Percentiles rank a stretch among this genome's conserved stretches.
Evolutionary conservation across 2,329 filamentous ascomycete species (phyloP).

Genomic region (Aspergillus sp.): DNA sequence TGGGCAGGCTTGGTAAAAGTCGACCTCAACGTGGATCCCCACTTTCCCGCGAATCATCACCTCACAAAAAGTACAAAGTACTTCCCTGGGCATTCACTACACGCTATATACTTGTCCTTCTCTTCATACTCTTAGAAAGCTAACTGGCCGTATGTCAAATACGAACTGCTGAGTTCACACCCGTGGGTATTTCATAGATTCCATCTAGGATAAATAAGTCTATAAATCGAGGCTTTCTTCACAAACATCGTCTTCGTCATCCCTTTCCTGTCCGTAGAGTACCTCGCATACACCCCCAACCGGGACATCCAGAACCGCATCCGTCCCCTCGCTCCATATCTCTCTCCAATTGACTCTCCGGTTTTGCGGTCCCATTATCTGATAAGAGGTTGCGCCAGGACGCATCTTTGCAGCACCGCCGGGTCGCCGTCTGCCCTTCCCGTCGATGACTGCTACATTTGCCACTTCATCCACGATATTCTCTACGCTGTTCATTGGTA

Average conservation of each 20-base stretch:
- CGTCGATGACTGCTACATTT: conserved; percentile 79
- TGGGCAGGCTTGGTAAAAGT: not conserved
- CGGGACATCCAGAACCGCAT: conserved; percentile 96
- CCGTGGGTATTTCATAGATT: not conserved
- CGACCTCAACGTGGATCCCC: too few species aligned
- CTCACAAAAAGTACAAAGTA: too few species aligned
- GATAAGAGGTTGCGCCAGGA: conserved; percentile 40
- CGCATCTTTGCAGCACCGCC: conserved; percentile 45
- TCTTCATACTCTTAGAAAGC: too few species aligned
- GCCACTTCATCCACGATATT: conserved; percentile 90
- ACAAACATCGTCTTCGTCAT: conserved; percentile 30
- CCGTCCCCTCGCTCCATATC: conserved; percentile 89
- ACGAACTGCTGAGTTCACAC: too few species aligned
- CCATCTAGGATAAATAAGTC: not conserved
- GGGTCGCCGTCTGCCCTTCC: conserved; percentile 58
- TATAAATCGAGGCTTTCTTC: conserved; percentile 10
- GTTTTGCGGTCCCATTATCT: conserved; percentile 44
- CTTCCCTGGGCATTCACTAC: too few species aligned
- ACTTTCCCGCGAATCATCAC: too few species aligned
- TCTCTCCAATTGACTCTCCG: conserved; percentile 67
- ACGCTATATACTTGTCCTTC: not conserved
- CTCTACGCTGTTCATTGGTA: conserved; percentile 76
- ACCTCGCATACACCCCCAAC: conserved; percentile 94
- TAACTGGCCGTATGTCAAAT: too few species aligned
- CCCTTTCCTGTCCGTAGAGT: conserved; percentile 69